Evolutionary conservation across 176 grass and related monocot genomes (phyloP).

Genomic region (Rhipidocladum racemiflorum): DNA sequence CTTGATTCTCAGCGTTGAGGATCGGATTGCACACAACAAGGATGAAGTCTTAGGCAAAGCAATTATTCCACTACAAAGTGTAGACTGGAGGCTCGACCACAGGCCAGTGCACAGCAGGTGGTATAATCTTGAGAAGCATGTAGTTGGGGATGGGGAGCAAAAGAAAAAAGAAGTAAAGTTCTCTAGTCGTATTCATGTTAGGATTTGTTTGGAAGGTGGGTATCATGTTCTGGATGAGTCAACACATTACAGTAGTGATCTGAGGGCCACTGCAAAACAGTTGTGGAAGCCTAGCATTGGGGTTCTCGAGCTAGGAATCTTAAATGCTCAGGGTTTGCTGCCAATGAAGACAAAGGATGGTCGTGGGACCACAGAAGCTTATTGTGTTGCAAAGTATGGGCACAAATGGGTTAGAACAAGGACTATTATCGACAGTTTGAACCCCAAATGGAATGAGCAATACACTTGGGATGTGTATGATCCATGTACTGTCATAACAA

Average conservation of each 20-base stretch:
- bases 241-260: conserved; percentile 57
- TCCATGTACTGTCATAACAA: conserved; percentile 61
- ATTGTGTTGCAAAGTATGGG: conserved; percentile 68
- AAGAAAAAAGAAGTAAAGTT: conserved; percentile 63
- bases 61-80: conserved; percentile 41
- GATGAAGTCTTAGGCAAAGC: conserved; percentile 55
- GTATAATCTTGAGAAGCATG: conserved; percentile 59
- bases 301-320: conserved; percentile 59
- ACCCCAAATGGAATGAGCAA: conserved; percentile 64
- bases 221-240: conserved; percentile 69
- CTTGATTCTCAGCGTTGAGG: conserved; percentile 59
- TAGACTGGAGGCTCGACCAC: conserved; percentile 52
- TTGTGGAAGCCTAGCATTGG: conserved; percentile 62
- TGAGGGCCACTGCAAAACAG: conserved; percentile 58
- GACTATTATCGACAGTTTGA: conserved; percentile 56
- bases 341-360: conserved; percentile 73
- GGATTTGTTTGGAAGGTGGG: conserved; percentile 56
- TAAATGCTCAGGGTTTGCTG: conserved; percentile 55
- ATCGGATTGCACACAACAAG: conserved; percentile 52
- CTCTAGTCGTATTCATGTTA: conserved; percentile 62
- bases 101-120: conserved; percentile 45
- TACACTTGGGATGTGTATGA: conserved; percentile 81
- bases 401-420: conserved; percentile 71
- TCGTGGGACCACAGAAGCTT: conserved; percentile 54
- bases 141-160: conserved; percentile 30